Evolutionary conservation across 805 yeast species (phyloP).

Genomic region (Saccharomyces eubayanus): DNA sequence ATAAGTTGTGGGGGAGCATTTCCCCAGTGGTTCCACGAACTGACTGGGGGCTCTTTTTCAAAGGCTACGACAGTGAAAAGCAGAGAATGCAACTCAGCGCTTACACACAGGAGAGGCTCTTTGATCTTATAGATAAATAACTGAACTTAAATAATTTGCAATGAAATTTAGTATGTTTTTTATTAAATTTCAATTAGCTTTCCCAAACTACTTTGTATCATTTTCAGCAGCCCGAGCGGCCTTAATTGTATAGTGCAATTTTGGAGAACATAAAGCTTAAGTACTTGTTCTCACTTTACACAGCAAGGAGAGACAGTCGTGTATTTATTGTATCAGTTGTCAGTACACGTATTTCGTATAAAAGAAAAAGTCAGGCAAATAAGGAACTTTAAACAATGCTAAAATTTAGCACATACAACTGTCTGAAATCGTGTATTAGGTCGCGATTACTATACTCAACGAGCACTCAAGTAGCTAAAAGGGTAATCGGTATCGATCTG

Average conservation of each 20-base stretch:
- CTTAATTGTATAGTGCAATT: not conserved
- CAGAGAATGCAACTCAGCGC: not conserved
- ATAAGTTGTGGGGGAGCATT: not conserved
- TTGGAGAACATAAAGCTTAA: not conserved
- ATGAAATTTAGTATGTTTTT: not conserved
- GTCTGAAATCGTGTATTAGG: not conserved
- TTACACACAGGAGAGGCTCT: not conserved
- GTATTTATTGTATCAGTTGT: not conserved
- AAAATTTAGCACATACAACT: not conserved
- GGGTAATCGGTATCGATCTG: slow-evolving; percentile 69
- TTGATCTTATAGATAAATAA: not conserved
- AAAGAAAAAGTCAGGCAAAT: not conserved
- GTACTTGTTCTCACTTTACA: not conserved
- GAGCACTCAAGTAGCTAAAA: slow-evolving; percentile 9
- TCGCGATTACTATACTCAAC: not conserved
- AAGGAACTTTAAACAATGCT: not conserved
- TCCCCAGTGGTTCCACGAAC: slow-evolving; percentile 8
- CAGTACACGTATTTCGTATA: not conserved
- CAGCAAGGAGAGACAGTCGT: not conserved
- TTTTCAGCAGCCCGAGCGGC: not conserved
- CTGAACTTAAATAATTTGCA: not conserved
- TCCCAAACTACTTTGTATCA: not conserved
- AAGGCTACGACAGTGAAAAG: slow-evolving; percentile 5
- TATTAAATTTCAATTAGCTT: not conserved
- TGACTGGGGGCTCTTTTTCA: slow-evolving; percentile 15